These are phyloP conservation scores for Plasmodium gallinaceum DNA, from an alignment of 169 alveolate species.

Conservation along the genomic window DNA sequence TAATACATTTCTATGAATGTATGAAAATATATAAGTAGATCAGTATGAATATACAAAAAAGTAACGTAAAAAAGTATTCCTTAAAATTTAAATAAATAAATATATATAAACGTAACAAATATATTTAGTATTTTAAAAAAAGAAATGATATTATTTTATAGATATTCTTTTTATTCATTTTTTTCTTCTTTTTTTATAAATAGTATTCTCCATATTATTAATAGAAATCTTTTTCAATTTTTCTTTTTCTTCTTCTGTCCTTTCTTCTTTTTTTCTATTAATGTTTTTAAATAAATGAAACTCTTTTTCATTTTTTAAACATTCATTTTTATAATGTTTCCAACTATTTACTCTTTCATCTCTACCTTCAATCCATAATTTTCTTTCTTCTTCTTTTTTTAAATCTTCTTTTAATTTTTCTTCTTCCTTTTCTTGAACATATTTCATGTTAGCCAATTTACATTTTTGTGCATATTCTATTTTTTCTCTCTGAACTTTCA, in stretches of 20 bases:
- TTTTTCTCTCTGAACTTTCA: slow-evolving; percentile 84
- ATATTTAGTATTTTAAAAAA: too few relatives aligned
- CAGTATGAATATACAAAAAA: too few relatives aligned
- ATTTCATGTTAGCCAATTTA: slow-evolving; percentile 85
- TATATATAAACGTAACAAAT: too few relatives aligned
- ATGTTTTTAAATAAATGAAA: slow-evolving; percentile 79
- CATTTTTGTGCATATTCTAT: slow-evolving; percentile 90
- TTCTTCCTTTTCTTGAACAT: slow-evolving; percentile 80
- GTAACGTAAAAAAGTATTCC: too few relatives aligned
- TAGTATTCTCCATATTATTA: not conserved
- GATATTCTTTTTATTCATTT: not conserved
- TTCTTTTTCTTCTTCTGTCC: slow-evolving; percentile 77
- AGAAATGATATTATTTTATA: too few relatives aligned
- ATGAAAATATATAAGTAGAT: too few relatives aligned
- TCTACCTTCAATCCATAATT: slow-evolving; percentile 84
- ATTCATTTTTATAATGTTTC: slow-evolving; percentile 82
- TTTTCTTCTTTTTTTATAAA: slow-evolving; percentile 35
- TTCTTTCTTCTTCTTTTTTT: slow-evolving; percentile 80
- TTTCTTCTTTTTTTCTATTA: slow-evolving; percentile 81
- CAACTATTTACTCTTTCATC: slow-evolving; percentile 85
- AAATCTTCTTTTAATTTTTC: slow-evolving; percentile 72
- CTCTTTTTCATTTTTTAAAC: slow-evolving; percentile 79
- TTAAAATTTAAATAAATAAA: too few relatives aligned
- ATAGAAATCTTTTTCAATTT: slow-evolving; percentile 40
- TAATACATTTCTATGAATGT: too few relatives aligned